Conservation (phyloP, 352 stramenopile species). For the Phytophthora fragariae region DNA sequence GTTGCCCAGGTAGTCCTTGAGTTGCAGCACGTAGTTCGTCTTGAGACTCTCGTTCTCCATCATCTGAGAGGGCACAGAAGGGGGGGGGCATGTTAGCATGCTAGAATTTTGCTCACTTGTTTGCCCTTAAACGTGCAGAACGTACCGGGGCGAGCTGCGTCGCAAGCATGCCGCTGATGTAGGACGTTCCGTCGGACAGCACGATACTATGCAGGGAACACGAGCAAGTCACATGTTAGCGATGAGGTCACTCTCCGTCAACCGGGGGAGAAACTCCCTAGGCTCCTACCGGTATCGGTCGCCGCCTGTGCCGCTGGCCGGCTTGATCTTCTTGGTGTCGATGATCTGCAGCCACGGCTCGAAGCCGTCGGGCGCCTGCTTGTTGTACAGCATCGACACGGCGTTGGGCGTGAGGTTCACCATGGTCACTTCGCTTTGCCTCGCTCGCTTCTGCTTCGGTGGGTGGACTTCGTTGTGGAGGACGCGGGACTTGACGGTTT, state of each 20-base stretch:
- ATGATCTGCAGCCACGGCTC: constrained; percentile 91
- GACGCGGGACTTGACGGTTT: constrained; percentile 6
- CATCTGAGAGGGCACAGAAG: constrained; percentile 42
- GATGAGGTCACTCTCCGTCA: constrained; percentile 1
- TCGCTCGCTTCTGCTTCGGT: not conserved
- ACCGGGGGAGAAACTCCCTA: not conserved
- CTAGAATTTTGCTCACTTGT: not conserved
- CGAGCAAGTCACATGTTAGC: constrained; percentile 9
- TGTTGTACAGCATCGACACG: constrained; percentile 88
- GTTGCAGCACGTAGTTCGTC: constrained; percentile 85
- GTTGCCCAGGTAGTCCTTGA: constrained; percentile 88
- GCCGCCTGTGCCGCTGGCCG: constrained; percentile 69
- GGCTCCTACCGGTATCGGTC: constrained; percentile 72
- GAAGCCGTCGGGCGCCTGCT: constrained; percentile 83
- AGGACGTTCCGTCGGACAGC: constrained; percentile 80
- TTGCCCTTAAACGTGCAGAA: not conserved
- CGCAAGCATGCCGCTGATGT: constrained; percentile 90
- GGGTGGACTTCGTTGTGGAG: constrained; percentile 14
- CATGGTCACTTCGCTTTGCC: constrained; percentile 46
- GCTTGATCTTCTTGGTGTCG: constrained; percentile 91
- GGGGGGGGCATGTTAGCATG: not conserved
- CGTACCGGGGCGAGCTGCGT: constrained; percentile 81
- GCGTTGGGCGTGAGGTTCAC: constrained; percentile 87
- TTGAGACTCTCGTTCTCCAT: constrained; percentile 87
- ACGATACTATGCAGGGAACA: constrained; percentile 53